Base-by-base conservation (phyloP, 306 rosid genomes). In the Sicyos edulis region DNA sequence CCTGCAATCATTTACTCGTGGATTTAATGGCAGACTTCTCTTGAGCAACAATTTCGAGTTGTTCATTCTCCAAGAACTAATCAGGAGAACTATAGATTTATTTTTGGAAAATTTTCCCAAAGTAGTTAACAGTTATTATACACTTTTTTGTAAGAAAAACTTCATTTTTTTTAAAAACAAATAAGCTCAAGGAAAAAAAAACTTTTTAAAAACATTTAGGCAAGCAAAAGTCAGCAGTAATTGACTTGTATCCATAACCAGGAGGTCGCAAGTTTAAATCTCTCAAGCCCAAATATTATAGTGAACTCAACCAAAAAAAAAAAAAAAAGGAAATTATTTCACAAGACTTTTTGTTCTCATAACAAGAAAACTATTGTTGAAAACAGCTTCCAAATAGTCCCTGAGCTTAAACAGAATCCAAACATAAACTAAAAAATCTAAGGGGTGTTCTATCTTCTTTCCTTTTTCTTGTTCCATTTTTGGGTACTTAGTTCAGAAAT, bases 1-100 rank as follows among this genome's bases (percentile, higher is more conserved):
- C 82, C 72, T 71, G 77, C 72, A 85, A 58, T 79, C 82, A 77
- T 81, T 84, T 90, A 20, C 20, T 78, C 54, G 86, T 10, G 4
- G 52, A 9, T 54, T 55, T 56, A 37, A 34, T 17, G 24, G 32
- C 2, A 8, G 11, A 44, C 17, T 65, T 12, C 40, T 64, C 55
- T 84, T 87, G 54, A 67, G 84, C 81, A 62, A 62, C 68, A 34
- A 32, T 6, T 10, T 58, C 40, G 9, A 58, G 21, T 37, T 40
- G 8, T 24, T 21, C 11, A 19, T 54, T 17, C 59, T 3, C 59
- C 8, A 54, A 19, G 59, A 54, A 54, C 22, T 7, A 4, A 54
- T 54, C 0, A 6, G 32, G 24, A 20, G 26, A 22, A 21, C 64
- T 22, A 58, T 22, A 4, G 40, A 24, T 26, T 58, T 26, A 17